Conservation (phyloP, 2,329 filamentous ascomycete genomes). For the Stromatinia cepivora region DNA sequence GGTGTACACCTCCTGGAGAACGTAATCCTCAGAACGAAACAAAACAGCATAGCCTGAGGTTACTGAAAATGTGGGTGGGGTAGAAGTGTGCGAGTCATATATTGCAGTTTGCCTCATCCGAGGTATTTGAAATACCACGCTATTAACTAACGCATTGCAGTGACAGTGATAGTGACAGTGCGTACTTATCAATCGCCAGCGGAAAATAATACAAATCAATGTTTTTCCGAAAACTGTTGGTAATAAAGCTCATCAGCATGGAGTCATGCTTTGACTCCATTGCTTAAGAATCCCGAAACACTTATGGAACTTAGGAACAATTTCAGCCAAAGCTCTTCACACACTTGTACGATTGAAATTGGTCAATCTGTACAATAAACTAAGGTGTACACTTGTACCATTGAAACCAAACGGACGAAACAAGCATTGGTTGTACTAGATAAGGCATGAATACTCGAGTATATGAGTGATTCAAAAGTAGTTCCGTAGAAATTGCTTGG, state of each 20-base stretch:
- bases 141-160: not conserved
- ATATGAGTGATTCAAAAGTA: not conserved
- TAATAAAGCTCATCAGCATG: not conserved
- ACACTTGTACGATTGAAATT: not conserved
- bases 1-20: not conserved
- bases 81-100: conserved; percentile 2
- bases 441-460: not conserved
- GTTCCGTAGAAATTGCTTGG: too few species aligned
- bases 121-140: not conserved
- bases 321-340: too few species aligned
- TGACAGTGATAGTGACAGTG: too few species aligned
- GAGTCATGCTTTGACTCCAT: not conserved
- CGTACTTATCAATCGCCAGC: not conserved
- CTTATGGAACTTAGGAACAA: not conserved
- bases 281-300: not conserved
- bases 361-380: not conserved
- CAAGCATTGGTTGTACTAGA: not conserved
- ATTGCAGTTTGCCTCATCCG: not conserved
- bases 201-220: not conserved
- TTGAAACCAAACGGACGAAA: not conserved
- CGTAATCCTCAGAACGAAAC: not conserved
- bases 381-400: not conserved
- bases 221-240: too few species aligned
- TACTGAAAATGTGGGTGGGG: not conserved
- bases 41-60: not conserved